These are phyloP conservation scores for Centrapalus pauciflorus DNA, from an alignment of 129 eudicot species.

Conservation along the genomic window DNA sequence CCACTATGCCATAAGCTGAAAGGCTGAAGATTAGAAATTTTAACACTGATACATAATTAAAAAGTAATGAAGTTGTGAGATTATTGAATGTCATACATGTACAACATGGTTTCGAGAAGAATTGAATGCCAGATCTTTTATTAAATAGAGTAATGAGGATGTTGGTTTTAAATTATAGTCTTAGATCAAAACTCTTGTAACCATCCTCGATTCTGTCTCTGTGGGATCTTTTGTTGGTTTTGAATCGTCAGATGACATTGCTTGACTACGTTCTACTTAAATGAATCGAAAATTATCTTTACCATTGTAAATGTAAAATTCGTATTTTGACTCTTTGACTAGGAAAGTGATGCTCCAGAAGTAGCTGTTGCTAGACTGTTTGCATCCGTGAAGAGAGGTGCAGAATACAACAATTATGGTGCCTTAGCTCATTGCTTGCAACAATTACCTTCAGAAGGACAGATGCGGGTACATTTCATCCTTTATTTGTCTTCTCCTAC, in stretches of 20 bases:
- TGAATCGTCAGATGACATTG: background rate
- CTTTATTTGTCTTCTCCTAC: background rate
- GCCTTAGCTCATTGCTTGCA: slow-evolving; percentile 68
- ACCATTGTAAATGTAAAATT: slow-evolving; percentile 12
- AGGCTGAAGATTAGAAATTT: no score
- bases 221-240: no score
- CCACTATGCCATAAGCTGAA: no score
- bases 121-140: no score
- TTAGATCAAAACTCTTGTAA: background rate
- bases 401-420: slow-evolving; percentile 48
- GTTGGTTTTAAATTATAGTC: background rate
- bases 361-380: slow-evolving; percentile 36
- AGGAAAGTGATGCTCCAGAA: slow-evolving; percentile 41
- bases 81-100: no score
- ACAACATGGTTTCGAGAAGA: no score
- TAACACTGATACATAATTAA: no score
- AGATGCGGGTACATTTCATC: slow-evolving; percentile 50
- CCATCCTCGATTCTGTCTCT: background rate
- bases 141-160: no score
- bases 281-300: background rate
- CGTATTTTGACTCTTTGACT: slow-evolving; percentile 4
- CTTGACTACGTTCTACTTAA: no score
- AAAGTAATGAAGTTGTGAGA: no score
- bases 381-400: slow-evolving; percentile 33
- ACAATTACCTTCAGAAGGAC: slow-evolving; percentile 79